Base-by-base conservation (phyloP, 345 rosid species). In the Balakata baccata region DNA sequence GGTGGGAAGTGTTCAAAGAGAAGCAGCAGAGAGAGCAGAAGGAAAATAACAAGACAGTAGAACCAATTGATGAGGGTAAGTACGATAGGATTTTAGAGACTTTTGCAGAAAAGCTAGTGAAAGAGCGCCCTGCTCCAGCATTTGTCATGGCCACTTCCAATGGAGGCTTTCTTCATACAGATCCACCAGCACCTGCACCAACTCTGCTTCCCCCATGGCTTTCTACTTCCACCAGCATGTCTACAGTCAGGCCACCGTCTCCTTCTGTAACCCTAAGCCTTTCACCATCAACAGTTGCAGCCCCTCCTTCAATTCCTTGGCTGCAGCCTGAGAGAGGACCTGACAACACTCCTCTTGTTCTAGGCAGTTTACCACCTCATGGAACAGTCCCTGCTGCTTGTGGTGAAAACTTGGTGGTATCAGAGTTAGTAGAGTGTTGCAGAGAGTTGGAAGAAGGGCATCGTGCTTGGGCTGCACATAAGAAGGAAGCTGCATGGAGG, bases 1-100 rank as follows among this genome's bases (percentile, higher is more conserved):
- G 99, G 99, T 96, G 97, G 98, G 99, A 96, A 77, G 99, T 96
- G 17, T 90, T 91, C 67, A 96, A 93, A 62, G 99, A 96, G 85
- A 96, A 90, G 89, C 94, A 91, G 60, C 94, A 85, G 51, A 86
- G 98, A 78, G 99, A 93, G 77, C 96, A 87, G 53, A 91, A 95
- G 79, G 97, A 89, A 83, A 89, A 77, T 72, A 85, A 83, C 77
- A 89, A 82, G 80, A 68, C 82, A 46, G 84, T 84, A 66, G 88
- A 91, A 57, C 92, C 98, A 14, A 85, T 92, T 8, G 99, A 91
- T 47, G 96, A 91, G 82, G 86, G 91, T 17, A 95, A 91, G 77
- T 95, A 95, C 89, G 97, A 95, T 65, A 75, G 89, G 68, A 95
- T 93, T 64, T 84, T 95, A 41, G 98, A 95, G 79, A 93, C 89